These are phyloP conservation scores for Yamadazyma insecticola DNA, from an alignment of 805 yeast species.

Conservation along the genomic window DNA sequence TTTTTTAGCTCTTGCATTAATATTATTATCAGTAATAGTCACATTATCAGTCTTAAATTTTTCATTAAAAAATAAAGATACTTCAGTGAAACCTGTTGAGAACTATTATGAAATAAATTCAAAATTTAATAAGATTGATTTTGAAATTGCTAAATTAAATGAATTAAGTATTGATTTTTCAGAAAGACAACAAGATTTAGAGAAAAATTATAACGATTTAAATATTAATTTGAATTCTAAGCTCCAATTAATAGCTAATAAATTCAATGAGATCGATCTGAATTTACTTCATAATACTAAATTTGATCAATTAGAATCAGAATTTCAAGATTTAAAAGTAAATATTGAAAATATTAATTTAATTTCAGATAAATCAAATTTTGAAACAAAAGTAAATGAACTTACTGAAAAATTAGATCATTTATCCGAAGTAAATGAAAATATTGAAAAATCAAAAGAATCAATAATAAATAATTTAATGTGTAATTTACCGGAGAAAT, in stretches of 20 bases:
- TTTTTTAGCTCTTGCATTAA: too few species aligned
- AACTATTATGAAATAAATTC: conserved; percentile 10
- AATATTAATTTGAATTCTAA: conserved; percentile 4
- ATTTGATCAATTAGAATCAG: conserved; percentile 1
- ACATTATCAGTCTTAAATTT: too few species aligned
- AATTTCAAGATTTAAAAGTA: conserved; percentile 3
- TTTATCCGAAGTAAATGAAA: conserved; percentile 5
- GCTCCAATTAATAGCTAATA: conserved; percentile 7
- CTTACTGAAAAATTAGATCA: conserved; percentile 6
- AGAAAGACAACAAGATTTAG: conserved; percentile 2
- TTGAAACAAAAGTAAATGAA: conserved; percentile 4
- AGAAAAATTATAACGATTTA: conserved; percentile 4
- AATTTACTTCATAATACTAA: conserved; percentile 1
- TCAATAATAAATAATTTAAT: conserved; percentile 8
- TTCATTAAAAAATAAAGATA: too few species aligned
- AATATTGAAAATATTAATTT: conserved; percentile 2
- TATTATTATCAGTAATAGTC: too few species aligned
- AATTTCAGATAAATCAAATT: conserved; percentile 7
- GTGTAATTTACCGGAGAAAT: conserved; percentile 21
- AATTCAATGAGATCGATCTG: conserved; percentile 4
- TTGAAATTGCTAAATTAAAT: conserved; percentile 3
- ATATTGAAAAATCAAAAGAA: conserved; percentile 6
- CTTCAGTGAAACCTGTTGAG: too few species aligned
- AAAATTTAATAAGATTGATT: conserved; percentile 11
- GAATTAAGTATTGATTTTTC: conserved; percentile 2